Evolutionary conservation across 805 yeast species (phyloP).

Genomic region (Saturnispora saitoi): DNA sequence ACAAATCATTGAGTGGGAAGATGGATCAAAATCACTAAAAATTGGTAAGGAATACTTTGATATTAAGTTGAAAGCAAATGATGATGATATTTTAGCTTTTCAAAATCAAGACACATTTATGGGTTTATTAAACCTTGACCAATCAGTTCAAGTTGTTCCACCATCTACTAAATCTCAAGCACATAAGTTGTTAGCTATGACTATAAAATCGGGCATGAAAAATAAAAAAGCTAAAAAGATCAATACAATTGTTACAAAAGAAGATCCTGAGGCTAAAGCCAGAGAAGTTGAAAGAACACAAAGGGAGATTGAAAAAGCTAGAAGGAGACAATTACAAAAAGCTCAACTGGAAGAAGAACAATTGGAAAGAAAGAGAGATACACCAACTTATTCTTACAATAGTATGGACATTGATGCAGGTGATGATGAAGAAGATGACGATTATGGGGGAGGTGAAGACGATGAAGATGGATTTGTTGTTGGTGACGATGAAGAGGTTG

Average conservation of each 20-base stretch:
- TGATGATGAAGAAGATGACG: constrained; percentile 15
- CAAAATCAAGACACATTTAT: constrained; percentile 65
- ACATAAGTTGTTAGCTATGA: constrained; percentile 70
- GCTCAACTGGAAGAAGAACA: constrained; percentile 50
- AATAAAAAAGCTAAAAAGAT: constrained; percentile 38
- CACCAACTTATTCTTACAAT: constrained; percentile 30
- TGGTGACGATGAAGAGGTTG: constrained; percentile 29
- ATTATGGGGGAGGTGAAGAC: constrained; percentile 19
- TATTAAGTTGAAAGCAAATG: constrained; percentile 51
- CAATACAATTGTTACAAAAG: constrained; percentile 41
- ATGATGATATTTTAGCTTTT: constrained; percentile 67
- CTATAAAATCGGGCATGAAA: constrained; percentile 44
- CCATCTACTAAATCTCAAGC: constrained; percentile 83
- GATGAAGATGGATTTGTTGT: constrained; percentile 30
- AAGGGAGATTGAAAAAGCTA: constrained; percentile 52
- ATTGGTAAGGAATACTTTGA: constrained; percentile 86
- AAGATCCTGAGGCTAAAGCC: constrained; percentile 66
- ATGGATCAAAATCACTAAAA: constrained; percentile 79
- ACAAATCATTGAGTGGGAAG: constrained; percentile 88
- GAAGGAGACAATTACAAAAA: constrained; percentile 51
- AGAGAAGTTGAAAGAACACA: constrained; percentile 60
- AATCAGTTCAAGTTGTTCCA: constrained; percentile 71
- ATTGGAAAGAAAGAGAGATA: constrained; percentile 32
- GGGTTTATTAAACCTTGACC: constrained; percentile 54
- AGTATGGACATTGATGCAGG: constrained; percentile 37